A percentile compares a stretch with the other conserved stretches of the same genome.
phyloP scores from a whole-genome alignment of 2,329 filamentous ascomycete genomes.

The Aspergillus aculeatus region DNA sequence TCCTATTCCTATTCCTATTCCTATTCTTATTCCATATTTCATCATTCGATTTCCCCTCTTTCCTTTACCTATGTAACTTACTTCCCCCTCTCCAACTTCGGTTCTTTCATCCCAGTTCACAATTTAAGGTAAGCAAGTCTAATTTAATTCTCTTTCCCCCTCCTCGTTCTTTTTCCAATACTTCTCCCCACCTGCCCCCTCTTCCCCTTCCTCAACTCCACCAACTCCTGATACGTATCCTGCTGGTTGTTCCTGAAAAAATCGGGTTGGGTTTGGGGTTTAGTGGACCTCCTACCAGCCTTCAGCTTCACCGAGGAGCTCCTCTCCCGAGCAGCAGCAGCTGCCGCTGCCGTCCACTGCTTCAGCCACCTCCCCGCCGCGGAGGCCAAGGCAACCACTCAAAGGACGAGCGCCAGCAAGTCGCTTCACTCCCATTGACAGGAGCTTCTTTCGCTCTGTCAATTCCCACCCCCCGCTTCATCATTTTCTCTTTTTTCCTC shows the following conservation, averaged over 20 bases:
- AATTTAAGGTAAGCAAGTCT: slow-evolving; percentile 8
- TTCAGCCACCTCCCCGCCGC: slow-evolving; percentile 16
- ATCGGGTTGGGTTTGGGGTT: neutral
- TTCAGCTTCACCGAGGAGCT: neutral
- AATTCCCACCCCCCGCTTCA: neutral
- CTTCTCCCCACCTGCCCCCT: neutral
- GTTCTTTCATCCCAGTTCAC: neutral
- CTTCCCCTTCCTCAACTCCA: neutral
- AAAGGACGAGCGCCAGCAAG: slow-evolving; percentile 9
- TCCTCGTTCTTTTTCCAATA: neutral
- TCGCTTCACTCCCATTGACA: neutral
- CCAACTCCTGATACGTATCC: neutral
- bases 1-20: no score
- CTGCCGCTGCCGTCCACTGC: neutral
- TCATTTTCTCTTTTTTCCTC: neutral
- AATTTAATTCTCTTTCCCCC: neutral
- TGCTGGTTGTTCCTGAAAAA: neutral
- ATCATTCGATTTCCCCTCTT: neutral
- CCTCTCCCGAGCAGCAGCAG: slow-evolving; percentile 2
- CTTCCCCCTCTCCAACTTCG: neutral
- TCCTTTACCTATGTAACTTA: neutral
- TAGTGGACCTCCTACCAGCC: neutral
- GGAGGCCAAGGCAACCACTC: slow-evolving; percentile 17
- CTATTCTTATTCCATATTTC: neutral
- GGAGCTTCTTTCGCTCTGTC: slow-evolving; percentile 9